Evolutionary conservation across 371 early-diverging fungal species (phyloP).

Genomic region (Apophysomyces elegans): DNA sequence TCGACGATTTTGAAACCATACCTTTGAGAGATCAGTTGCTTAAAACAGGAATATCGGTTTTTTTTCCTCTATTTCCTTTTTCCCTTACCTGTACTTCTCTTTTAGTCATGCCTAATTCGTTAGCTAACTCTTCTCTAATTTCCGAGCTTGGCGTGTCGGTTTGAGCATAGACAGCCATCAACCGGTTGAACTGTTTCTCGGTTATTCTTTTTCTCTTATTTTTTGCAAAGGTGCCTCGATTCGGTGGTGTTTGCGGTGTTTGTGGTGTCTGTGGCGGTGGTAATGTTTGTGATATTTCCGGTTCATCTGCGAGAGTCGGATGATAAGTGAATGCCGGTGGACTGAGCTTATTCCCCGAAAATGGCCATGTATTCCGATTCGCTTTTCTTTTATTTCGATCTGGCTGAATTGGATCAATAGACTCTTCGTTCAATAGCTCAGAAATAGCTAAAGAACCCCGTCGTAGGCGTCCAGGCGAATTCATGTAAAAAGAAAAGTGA

Average conservation of each 20-base stretch:
- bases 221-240: conserved; percentile 8
- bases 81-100: conserved; percentile 1
- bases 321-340: neutral
- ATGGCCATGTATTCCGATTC: neutral
- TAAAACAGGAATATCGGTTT: neutral
- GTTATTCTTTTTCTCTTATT: conserved; percentile 6
- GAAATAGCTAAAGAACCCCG: conserved; percentile 15
- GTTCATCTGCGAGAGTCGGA: neutral
- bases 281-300: neutral
- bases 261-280: too few species aligned
- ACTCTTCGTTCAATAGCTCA: conserved; percentile 14
- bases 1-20: conserved; percentile 96
- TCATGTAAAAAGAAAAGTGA: conserved; percentile 3
- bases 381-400: conserved; percentile 5
- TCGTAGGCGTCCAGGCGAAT: conserved; percentile 6
- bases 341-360: neutral
- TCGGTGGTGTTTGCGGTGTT: neutral
- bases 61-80: neutral
- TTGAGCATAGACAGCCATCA: conserved; percentile 1
- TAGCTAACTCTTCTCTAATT: neutral
- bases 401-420: conserved; percentile 14
- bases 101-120: conserved; percentile 1
- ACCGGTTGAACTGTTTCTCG: neutral
- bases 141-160: conserved; percentile 7
- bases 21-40: conserved; percentile 41